These are phyloP conservation scores for Paramarasmius palmivorus DNA, from an alignment of 1,284 basidiomycete genomes.

Conservation along the genomic window DNA sequence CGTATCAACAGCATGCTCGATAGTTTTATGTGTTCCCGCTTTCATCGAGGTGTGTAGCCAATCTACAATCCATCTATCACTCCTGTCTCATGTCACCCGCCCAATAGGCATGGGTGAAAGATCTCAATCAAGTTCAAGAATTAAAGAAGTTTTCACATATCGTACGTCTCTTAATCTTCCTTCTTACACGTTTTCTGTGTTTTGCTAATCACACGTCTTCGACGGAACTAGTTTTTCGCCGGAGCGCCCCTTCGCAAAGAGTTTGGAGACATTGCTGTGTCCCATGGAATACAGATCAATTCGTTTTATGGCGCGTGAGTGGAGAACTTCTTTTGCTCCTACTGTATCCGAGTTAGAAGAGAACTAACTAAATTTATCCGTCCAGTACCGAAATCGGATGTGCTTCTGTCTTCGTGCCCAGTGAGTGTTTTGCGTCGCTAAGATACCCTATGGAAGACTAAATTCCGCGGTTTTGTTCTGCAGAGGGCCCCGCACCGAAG, in stretches of 20 bases:
- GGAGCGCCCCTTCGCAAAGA: conserved; percentile 8
- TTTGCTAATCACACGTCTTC: neutral
- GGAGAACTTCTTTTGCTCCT: neutral
- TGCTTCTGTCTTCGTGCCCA: conserved; percentile 3
- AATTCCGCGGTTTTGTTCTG: conserved; percentile 3
- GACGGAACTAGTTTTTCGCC: conserved; percentile 6
- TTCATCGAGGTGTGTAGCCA: conserved; percentile 10
- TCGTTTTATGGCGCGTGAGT: conserved; percentile 31
- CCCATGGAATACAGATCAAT: conserved; percentile 24
- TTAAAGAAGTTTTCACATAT: conserved; percentile 6
- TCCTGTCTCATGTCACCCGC: neutral
- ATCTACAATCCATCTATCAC: neutral
- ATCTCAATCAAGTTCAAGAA: neutral
- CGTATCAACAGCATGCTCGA: conserved; percentile 7
- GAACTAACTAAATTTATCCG: neutral
- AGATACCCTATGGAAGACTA: neutral
- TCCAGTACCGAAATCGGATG: conserved; percentile 26
- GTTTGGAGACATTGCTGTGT: conserved; percentile 22
- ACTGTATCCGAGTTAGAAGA: neutral
- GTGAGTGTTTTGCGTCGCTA: neutral
- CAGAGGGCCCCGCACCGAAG: conserved; percentile 4
- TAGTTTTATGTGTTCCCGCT: conserved; percentile 9
- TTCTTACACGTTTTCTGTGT: neutral
- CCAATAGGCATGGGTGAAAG: conserved; percentile 6
- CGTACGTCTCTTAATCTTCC: conserved; percentile 3